Conservation (phyloP, 805 yeast genomes). For the Kodamaea hsintzibuensis region DNA sequence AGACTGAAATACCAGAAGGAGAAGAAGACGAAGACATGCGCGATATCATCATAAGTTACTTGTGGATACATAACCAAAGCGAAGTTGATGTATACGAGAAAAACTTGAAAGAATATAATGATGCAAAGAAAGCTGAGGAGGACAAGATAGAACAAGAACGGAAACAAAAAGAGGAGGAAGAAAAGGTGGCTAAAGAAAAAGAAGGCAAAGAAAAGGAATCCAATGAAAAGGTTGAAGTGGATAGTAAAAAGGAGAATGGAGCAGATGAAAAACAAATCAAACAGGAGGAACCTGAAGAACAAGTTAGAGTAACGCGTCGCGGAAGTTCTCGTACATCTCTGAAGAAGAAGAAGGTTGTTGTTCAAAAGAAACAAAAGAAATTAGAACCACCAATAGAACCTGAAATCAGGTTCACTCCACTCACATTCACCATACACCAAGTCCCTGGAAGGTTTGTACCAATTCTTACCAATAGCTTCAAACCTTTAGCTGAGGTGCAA, state of each 20-base stretch:
- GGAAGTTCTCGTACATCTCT: constrained; percentile 10
- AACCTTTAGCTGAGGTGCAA: constrained; percentile 55
- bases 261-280: constrained; percentile 13
- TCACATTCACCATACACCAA: constrained; percentile 64
- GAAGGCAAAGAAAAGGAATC: constrained; percentile 23
- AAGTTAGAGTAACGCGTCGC: constrained; percentile 6
- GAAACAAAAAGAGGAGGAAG: constrained; percentile 24
- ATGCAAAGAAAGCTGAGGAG: constrained; percentile 23
- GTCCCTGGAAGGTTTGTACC: constrained; percentile 67
- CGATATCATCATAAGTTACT: constrained; percentile 49
- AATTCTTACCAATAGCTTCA: constrained; percentile 65
- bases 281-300: constrained; percentile 10
- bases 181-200: constrained; percentile 21
- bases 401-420: constrained; percentile 52
- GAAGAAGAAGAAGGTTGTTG: constrained; percentile 15
- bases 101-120: constrained; percentile 30
- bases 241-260: neutral
- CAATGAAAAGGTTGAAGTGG: constrained; percentile 15
- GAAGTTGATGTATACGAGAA: constrained; percentile 50
- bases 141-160: constrained; percentile 18
- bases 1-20: constrained; percentile 9
- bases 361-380: constrained; percentile 18
- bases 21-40: constrained; percentile 20
- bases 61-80: constrained; percentile 51
- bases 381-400: constrained; percentile 44